phyloP scores from a whole-genome alignment of 2,329 filamentous ascomycete genomes.

The Pseudovirgaria hyperparasitica region DNA sequence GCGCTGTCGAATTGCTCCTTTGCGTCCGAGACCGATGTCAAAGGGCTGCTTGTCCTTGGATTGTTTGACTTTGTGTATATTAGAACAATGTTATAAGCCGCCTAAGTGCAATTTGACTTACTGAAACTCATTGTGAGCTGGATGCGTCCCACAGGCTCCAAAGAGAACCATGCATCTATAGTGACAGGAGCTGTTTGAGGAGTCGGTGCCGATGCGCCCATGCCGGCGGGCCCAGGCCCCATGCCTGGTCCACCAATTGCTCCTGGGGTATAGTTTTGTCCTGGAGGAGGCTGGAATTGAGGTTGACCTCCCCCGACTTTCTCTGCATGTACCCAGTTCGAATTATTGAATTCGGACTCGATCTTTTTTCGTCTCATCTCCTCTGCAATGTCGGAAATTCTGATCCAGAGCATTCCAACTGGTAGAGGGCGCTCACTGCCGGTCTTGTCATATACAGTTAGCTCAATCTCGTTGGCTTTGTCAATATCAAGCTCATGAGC shows the following conservation, averaged over 20 bases:
- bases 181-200: constrained; percentile 42
- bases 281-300: constrained; percentile 39
- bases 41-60: constrained; percentile 70
- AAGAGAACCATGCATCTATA: constrained; percentile 92
- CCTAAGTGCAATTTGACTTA: constrained; percentile 17
- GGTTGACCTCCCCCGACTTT: constrained; percentile 56
- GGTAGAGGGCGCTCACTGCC: constrained; percentile 72
- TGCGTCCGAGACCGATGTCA: constrained; percentile 82
- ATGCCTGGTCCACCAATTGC: constrained; percentile 23
- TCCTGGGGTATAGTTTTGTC: constrained; percentile 23
- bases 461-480: constrained; percentile 96
- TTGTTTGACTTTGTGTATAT: constrained; percentile 54
- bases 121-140: constrained; percentile 81
- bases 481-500: constrained; percentile 87
- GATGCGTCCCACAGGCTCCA: constrained; percentile 88
- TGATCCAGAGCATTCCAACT: constrained; percentile 90
- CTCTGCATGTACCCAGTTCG: constrained; percentile 94
- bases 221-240: constrained; percentile 21
- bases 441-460: constrained; percentile 94
- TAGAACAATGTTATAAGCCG: constrained; percentile 6
- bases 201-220: constrained; percentile 22
- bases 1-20: constrained; percentile 90
- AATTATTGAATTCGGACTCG: constrained; percentile 86
- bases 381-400: constrained; percentile 93
- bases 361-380: constrained; percentile 97